Conservation (phyloP, 2,329 filamentous ascomycete genomes). For the Fusarium sp. region DNA sequence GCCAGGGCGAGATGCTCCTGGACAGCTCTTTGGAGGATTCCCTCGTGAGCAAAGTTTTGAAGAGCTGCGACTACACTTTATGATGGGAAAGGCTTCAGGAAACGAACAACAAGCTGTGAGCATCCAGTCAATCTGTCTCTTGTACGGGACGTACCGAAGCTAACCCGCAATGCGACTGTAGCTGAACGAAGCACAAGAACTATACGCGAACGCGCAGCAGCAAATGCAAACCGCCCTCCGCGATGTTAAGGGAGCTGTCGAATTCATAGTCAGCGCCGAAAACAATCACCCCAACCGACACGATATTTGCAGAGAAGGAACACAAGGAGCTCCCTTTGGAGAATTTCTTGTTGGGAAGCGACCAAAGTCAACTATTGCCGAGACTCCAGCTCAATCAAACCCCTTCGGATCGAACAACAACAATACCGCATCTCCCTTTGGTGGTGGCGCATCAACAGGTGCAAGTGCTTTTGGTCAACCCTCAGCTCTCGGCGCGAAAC, state of each 20-base stretch:
- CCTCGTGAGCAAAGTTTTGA: constrained; percentile 88
- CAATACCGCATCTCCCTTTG: constrained; percentile 47
- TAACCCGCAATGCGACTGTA: constrained; percentile 48
- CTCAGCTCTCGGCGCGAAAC: constrained; percentile 48
- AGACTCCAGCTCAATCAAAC: constrained; percentile 50
- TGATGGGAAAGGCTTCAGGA: constrained; percentile 67
- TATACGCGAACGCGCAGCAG: constrained; percentile 72
- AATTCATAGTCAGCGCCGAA: constrained; percentile 73
- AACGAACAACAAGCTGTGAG: constrained; percentile 66
- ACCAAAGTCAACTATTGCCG: constrained; percentile 42
- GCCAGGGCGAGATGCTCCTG: constrained; percentile 79
- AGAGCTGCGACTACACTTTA: constrained; percentile 83
- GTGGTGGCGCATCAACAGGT: constrained; percentile 44
- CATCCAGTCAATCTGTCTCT: constrained; percentile 13
- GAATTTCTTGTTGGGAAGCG: constrained; percentile 57
- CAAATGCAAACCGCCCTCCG: constrained; percentile 78
- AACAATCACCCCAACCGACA: constrained; percentile 80
- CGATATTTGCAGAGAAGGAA: constrained; percentile 67
- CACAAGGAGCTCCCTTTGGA: constrained; percentile 57
- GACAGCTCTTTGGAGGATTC: constrained; percentile 84
- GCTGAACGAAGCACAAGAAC: constrained; percentile 68
- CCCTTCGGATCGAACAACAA: constrained; percentile 55
- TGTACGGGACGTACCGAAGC: constrained; percentile 10
- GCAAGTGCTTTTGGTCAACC: constrained; percentile 50
- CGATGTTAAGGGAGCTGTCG: constrained; percentile 77